These are phyloP conservation scores for Lanmaoa rubissima DNA, from an alignment of 768 basidiomycete genomes.

Conservation along the genomic window DNA sequence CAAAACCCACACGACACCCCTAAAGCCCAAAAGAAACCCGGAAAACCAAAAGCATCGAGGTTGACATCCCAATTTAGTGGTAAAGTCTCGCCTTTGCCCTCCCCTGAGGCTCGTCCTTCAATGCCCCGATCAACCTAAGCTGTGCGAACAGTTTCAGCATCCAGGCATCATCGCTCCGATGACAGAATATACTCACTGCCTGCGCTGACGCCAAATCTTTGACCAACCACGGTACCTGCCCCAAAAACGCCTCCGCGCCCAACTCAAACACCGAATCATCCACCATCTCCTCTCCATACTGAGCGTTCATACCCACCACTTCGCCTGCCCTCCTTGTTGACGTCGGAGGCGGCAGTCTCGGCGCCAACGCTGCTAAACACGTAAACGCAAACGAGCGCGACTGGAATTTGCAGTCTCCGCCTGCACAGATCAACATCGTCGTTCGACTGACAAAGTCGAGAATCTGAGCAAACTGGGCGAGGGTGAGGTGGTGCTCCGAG, in stretches of 20 bases:
- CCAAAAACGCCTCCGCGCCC: constrained; percentile 9
- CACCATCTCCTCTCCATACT: not conserved
- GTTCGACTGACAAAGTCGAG: constrained; percentile 8
- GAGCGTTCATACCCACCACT: too few relatives aligned
- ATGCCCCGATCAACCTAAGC: not conserved
- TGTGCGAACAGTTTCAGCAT: not conserved
- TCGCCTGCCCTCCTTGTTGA: not conserved
- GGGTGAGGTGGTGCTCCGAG: not conserved
- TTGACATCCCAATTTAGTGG: not conserved
- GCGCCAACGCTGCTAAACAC: constrained; percentile 5
- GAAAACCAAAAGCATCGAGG: not conserved
- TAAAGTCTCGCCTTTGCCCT: not conserved
- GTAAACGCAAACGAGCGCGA: constrained; percentile 15
- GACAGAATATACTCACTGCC: not conserved
- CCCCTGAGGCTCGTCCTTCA: not conserved
- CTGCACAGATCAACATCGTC: constrained; percentile 4
- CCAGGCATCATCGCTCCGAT: accelerated
- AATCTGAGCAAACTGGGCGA: constrained; percentile 4
- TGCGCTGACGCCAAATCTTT: not conserved
- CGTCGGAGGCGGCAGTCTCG: constrained; percentile 2
- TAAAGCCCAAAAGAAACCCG: not conserved
- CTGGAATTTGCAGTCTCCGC: constrained; percentile 11
- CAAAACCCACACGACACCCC: not conserved
- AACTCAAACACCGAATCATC: constrained; percentile 13
- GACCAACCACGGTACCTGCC: constrained; percentile 3